phyloP scores from a whole-genome alignment of 140 eudicot genomes.

The Erigeron philadelphicus region DNA sequence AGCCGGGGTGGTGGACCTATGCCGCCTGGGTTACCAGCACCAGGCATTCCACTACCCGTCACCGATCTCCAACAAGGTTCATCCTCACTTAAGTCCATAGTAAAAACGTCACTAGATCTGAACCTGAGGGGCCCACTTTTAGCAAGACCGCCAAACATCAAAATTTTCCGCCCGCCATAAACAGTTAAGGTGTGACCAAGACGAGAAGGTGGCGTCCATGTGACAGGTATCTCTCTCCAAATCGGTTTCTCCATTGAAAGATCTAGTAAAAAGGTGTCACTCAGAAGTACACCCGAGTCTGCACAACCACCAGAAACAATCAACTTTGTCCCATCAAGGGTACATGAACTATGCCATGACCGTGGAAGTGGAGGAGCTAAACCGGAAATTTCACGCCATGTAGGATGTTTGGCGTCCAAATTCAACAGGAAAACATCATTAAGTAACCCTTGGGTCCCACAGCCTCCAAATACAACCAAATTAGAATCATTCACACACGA shows the following conservation, averaged over 20 bases:
- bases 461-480: constrained; percentile 79
- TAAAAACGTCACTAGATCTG: constrained; percentile 68
- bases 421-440: constrained; percentile 74
- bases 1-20: constrained; percentile 91
- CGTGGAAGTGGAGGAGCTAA: constrained; percentile 79
- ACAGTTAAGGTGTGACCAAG: constrained; percentile 79
- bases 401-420: constrained; percentile 71
- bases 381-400: constrained; percentile 88
- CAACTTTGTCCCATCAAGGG: constrained; percentile 74
- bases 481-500: constrained; percentile 68
- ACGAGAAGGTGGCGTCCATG: constrained; percentile 89
- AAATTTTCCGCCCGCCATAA: constrained; percentile 72
- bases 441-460: constrained; percentile 76
- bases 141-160: constrained; percentile 91
- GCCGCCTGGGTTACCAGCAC: constrained; percentile 93
- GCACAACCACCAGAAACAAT: constrained; percentile 92
- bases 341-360: constrained; percentile 92
- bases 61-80: constrained; percentile 93
- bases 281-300: constrained; percentile 80
- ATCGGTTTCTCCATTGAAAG: constrained; percentile 73
- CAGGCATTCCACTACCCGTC: constrained; percentile 91
- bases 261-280: constrained; percentile 76
- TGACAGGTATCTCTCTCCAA: constrained; percentile 81
- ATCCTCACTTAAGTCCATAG: constrained; percentile 83
- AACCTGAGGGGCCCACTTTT: constrained; percentile 70